Base-by-base conservation (phyloP, 1,284 basidiomycete genomes). In the Mycena sp. region DNA sequence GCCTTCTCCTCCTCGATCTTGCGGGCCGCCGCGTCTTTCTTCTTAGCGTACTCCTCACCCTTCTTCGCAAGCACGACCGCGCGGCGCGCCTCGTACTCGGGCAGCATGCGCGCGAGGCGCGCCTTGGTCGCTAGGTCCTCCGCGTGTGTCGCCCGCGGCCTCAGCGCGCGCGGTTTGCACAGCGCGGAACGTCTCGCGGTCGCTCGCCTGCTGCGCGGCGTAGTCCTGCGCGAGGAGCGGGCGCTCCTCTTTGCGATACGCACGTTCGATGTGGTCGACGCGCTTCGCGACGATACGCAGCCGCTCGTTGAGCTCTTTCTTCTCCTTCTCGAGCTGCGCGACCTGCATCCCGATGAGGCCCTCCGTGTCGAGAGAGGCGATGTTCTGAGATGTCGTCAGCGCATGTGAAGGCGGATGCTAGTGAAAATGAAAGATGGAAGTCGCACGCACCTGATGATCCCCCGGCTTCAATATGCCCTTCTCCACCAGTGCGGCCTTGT, bases 321-420 rank as follows among this genome's bases (percentile, higher is more conserved):
- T 98, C 81, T 99, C 97, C 81, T 98, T 98, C 81, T 98, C 96
- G 59, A 98, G 85, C 74, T 98, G 95, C 70, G 94, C 90, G 54
- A 99, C 95, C 77, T 98, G 95, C 71, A 99, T 87, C 56, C 88
- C 88, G 76, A 99, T 93, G 65, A 99, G 87, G 67, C 90, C 90
- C 73, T 94, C 90, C 10, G 95, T 96, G 77, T 95, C 95, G 68
- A 96, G 83, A 55, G 88, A 87, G 71, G 94, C 91, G 77, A 96
- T 58, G 74, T 92, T 91, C 91, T 94, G 75, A 19, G 44, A 50
- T n/a, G 55, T 26, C 9, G 26, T 46, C 57, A 62, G 32, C 50
- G 51, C 35, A 32, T 23, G 46, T 32, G 12, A 44, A 45, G 49
- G 6, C 19, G 11, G 29, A 35, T 48, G 32, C n/a, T n/a, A n/a